phyloP scores from a whole-genome alignment of 441 rosid species.

The Syzygium malaccense region DNA sequence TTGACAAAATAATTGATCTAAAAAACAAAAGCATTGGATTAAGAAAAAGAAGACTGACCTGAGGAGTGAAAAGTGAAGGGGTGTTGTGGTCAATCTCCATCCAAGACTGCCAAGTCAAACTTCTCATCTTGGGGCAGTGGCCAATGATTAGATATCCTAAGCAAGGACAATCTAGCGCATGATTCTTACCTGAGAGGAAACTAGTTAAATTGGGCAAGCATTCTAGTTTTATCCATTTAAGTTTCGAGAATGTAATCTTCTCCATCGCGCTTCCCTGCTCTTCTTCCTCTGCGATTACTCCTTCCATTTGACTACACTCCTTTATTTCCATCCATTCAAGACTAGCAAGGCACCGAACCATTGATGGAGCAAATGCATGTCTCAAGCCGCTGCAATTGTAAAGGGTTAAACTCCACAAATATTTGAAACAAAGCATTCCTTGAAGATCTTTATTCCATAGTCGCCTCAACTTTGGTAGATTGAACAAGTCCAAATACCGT shows the following conservation, averaged over 20 bases:
- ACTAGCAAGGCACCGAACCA: background rate
- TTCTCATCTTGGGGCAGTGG: background rate
- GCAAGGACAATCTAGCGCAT: accelerated
- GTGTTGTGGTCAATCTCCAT: background rate
- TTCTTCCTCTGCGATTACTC: background rate
- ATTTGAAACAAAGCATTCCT: accelerated
- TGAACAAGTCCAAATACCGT: accelerated
- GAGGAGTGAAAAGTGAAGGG: background rate
- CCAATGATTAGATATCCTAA: background rate
- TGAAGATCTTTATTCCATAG: background rate
- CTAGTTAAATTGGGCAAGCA: background rate
- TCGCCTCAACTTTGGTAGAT: background rate
- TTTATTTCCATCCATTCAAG: no score
- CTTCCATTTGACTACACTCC: background rate
- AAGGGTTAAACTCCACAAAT: accelerated
- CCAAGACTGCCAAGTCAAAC: background rate
- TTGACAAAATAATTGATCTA: background rate
- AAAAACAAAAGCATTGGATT: background rate
- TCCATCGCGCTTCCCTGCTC: background rate
- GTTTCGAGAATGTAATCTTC: background rate
- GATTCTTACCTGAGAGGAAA: background rate
- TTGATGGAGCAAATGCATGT: background rate
- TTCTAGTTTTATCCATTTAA: accelerated
- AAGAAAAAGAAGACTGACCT: background rate
- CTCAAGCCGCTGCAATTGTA: background rate